A percentile compares a stretch with the other conserved stretches of the same genome.
Conservation (phyloP, 75 land plant species). For the Cunninghamia lanceolata region DNA sequence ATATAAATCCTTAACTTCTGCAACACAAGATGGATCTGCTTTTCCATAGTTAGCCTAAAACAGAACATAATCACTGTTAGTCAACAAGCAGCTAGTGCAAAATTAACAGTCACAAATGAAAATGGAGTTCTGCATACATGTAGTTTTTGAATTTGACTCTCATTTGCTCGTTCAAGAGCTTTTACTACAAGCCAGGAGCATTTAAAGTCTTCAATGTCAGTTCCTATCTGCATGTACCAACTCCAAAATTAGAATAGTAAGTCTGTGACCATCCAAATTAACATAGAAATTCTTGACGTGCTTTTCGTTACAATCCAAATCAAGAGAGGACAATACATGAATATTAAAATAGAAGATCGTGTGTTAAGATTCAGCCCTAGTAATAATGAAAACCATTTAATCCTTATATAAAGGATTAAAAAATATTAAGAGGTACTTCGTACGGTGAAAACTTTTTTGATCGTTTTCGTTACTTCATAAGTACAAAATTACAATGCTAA, state of each 20-base stretch:
- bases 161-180: constrained; percentile 77
- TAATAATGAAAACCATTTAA: not conserved
- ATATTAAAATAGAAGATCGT: not conserved
- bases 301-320: not conserved
- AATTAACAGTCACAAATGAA: not conserved
- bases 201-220: constrained; percentile 98
- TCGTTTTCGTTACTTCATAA: no score
- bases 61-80: not conserved
- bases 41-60: constrained; percentile 78
- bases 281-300: not conserved
- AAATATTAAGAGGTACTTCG: not conserved
- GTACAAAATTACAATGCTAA: not conserved
- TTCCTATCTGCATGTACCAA: constrained; percentile 70
- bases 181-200: constrained; percentile 99
- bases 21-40: constrained; percentile 43
- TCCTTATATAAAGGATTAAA: not conserved
- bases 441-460: not conserved
- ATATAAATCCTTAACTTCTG: constrained; percentile 65
- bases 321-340: not conserved
- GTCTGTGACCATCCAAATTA: not conserved
- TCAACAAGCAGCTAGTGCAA: constrained; percentile 12
- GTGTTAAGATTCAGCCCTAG: not conserved
- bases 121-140: constrained; percentile 28
- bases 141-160: constrained; percentile 57
- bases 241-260: not conserved